phyloP scores from a whole-genome alignment of 208 protist species.

The Trypanosomatidae sp. region DNA sequence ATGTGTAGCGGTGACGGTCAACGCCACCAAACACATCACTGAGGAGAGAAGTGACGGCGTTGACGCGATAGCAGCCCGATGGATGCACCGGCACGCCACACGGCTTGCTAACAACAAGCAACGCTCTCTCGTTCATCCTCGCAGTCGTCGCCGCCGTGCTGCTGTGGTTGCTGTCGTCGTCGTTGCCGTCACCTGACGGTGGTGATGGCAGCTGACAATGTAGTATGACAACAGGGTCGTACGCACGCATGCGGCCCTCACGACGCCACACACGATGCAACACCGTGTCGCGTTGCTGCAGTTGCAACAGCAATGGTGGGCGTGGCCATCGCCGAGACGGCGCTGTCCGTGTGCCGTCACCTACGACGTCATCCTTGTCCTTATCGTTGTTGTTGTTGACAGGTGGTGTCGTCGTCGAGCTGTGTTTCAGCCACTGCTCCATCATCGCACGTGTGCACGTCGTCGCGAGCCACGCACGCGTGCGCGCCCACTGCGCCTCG shows the following conservation, averaged over 20 bases:
- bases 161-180: not conserved
- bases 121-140: constrained; percentile 18
- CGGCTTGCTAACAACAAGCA: constrained; percentile 64
- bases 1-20: constrained; percentile 2
- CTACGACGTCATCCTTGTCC: not conserved
- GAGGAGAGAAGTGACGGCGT: constrained; percentile 84
- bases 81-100: constrained; percentile 78
- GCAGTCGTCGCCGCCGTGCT: not conserved
- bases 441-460: too few relatives aligned
- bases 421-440: too few relatives aligned
- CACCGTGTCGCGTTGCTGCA: constrained; percentile 72
- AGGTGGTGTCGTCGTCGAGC: too few relatives aligned
- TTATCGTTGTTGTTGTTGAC: too few relatives aligned
- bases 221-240: constrained; percentile 29
- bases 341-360: not conserved
- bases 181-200: not conserved
- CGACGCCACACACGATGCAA: constrained; percentile 83
- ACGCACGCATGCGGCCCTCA: constrained; percentile 84
- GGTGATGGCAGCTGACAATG: constrained; percentile 15
- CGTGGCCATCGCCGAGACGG: too few relatives aligned
- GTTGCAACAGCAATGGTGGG: constrained; percentile 11
- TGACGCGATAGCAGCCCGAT: constrained; percentile 86
- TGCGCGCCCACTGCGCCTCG: too few relatives aligned
- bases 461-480: too few relatives aligned
- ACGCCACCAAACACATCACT: constrained; percentile 56